Conservation (phyloP, 176 grass and related monocot species). For the Musa acuminata region DNA sequence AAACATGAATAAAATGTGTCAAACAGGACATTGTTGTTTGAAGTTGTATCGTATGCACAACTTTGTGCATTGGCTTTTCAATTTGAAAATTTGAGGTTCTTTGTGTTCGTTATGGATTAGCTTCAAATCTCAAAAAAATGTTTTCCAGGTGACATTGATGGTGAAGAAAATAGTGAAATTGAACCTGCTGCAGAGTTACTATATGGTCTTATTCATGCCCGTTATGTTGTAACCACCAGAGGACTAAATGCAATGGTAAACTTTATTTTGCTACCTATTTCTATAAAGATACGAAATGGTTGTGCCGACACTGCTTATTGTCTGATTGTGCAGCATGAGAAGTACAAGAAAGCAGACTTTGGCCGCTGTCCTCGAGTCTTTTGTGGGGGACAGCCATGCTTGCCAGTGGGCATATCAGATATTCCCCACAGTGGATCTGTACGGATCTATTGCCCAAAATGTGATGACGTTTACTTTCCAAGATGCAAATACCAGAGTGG, state of each 20-base stretch:
- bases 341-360: constrained; percentile 20
- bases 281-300: neutral
- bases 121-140: neutral
- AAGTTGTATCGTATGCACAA: too few species aligned
- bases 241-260: constrained; percentile 21
- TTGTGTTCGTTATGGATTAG: neutral
- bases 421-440: constrained; percentile 15
- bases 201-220: constrained; percentile 25
- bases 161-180: constrained; percentile 14
- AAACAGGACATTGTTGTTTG: too few species aligned
- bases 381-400: constrained; percentile 19
- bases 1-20: too few species aligned
- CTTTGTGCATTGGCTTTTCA: too few species aligned
- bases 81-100: too few species aligned
- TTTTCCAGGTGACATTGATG: constrained; percentile 11
- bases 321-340: constrained; percentile 13
- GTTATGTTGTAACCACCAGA: constrained; percentile 18
- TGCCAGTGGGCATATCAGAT: constrained; percentile 21
- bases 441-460: constrained; percentile 22
- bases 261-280: neutral
- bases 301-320: neutral
- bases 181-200: constrained; percentile 20
- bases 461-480: constrained; percentile 21
- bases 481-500: constrained; percentile 21
- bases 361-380: constrained; percentile 16